phyloP scores from a whole-genome alignment of 371 early-diverging fungal genomes.

The Smittium culicis region DNA sequence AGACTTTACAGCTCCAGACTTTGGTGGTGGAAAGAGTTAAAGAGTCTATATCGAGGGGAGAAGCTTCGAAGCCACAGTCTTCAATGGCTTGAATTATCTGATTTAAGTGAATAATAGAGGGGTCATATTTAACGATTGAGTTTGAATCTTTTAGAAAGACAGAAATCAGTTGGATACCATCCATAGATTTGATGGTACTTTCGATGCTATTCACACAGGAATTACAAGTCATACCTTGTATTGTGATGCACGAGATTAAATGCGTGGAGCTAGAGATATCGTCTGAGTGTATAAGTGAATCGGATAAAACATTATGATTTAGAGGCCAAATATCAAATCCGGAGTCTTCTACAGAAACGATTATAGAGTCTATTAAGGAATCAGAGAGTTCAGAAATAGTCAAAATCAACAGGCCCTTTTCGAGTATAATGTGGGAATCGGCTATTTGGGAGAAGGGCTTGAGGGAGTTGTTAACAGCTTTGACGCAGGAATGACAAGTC shows the following conservation, averaged over 20 bases:
- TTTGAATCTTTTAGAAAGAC: slow-evolving; percentile 29
- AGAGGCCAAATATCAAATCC: slow-evolving; percentile 32
- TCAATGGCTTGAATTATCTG: slow-evolving; percentile 37
- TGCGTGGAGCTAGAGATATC: not conserved
- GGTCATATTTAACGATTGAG: slow-evolving; percentile 30
- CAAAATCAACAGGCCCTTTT: slow-evolving; percentile 21
- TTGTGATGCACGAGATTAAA: slow-evolving; percentile 4
- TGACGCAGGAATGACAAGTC: slow-evolving; percentile 76
- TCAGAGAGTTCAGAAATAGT: slow-evolving; percentile 14
- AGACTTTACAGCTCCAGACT: slow-evolving; percentile 13
- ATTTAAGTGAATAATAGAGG: not conserved
- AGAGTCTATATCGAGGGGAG: not conserved
- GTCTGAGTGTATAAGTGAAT: not conserved
- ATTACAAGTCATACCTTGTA: slow-evolving; percentile 52
- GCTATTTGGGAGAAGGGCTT: slow-evolving; percentile 17
- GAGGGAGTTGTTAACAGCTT: slow-evolving; percentile 42
- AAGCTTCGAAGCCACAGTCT: slow-evolving; percentile 38
- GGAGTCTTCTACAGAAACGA: slow-evolving; percentile 47
- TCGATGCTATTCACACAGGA: slow-evolving; percentile 41
- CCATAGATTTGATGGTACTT: slow-evolving; percentile 19
- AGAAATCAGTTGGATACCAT: slow-evolving; percentile 27
- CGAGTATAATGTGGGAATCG: slow-evolving; percentile 17
- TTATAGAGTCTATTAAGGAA: slow-evolving; percentile 16
- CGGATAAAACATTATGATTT: not conserved
- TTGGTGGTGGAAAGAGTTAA: not conserved